A percentile compares a stretch with the other conserved stretches of the same genome.
phyloP scores from a whole-genome alignment of 2,329 filamentous ascomycete species.

The Mycosphaerella sp. region DNA sequence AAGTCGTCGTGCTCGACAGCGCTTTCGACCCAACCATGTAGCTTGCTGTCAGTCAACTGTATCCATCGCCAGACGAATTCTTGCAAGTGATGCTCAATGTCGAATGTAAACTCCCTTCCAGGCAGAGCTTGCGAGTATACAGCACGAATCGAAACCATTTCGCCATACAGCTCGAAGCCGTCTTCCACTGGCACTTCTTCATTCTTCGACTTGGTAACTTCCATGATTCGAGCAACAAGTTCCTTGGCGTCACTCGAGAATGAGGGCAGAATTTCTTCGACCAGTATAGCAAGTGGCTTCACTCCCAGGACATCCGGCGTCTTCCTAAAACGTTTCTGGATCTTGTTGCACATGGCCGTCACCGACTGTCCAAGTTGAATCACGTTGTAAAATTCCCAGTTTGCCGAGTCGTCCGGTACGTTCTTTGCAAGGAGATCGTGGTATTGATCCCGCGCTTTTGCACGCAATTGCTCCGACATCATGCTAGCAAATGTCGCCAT shows the following conservation, averaged over 20 bases:
- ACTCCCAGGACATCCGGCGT: conserved; percentile 81
- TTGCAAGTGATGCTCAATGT: conserved; percentile 76
- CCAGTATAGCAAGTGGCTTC: conserved; percentile 61
- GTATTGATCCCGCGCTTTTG: conserved; percentile 74
- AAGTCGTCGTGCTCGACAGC: conserved; percentile 89
- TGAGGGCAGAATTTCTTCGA: conserved; percentile 77
- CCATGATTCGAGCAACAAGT: conserved; percentile 73
- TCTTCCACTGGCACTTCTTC: conserved; percentile 81
- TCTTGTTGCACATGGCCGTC: conserved; percentile 76
- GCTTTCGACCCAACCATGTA: conserved; percentile 78
- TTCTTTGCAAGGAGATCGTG: conserved; percentile 69
- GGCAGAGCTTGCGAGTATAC: conserved; percentile 74
- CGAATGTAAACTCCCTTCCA: conserved; percentile 69
- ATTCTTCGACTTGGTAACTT: conserved; percentile 60
- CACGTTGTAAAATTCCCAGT: conserved; percentile 88
- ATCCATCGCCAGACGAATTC: conserved; percentile 98
- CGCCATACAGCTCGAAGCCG: conserved; percentile 87
- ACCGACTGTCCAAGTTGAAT: conserved; percentile 83
- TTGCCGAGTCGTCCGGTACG: conserved; percentile 69
- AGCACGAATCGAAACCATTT: conserved; percentile 74
- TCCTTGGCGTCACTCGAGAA: conserved; percentile 87
- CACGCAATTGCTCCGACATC: conserved; percentile 63
- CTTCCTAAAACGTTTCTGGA: conserved; percentile 85
- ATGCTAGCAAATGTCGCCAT: conserved; percentile 64
- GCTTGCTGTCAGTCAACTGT: conserved; percentile 66